Conservation (phyloP, 2,329 filamentous ascomycete species). For the Aaosphaeria pasadenensis region DNA sequence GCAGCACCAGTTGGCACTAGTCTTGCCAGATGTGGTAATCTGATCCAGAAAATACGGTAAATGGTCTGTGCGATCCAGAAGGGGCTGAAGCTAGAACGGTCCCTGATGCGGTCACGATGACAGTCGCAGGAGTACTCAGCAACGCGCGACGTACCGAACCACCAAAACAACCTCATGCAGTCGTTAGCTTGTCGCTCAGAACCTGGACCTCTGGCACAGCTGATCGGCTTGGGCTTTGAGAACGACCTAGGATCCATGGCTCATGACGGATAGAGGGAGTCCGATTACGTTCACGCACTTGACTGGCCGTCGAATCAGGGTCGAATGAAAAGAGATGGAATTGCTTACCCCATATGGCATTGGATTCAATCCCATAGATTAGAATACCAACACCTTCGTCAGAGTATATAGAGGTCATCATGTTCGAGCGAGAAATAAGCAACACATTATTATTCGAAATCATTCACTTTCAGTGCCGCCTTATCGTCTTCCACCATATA, state of each 20-base stretch:
- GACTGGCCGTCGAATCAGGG: constrained; percentile 15
- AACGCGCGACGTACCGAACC: background rate
- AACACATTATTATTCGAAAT: no score
- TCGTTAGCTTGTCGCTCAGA: background rate
- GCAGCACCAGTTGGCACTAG: constrained; percentile 15
- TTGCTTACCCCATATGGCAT: constrained; percentile 25
- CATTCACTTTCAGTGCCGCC: no score
- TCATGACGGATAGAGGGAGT: constrained; percentile 14
- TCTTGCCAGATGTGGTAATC: constrained; percentile 27
- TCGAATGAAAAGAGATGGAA: constrained; percentile 15
- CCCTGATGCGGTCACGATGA: constrained; percentile 20
- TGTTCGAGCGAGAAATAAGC: no score
- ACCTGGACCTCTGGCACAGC: background rate
- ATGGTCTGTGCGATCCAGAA: constrained; percentile 12
- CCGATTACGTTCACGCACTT: constrained; percentile 23
- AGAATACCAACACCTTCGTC: no score
- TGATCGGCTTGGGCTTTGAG: constrained; percentile 1
- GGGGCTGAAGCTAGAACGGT: constrained; percentile 20
- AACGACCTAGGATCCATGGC: constrained; percentile 12
- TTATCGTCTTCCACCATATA: no score
- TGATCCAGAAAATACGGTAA: constrained; percentile 19
- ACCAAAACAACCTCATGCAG: background rate
- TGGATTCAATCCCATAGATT: no score
- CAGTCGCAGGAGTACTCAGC: constrained; percentile 4
- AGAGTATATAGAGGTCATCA: no score